These are phyloP conservation scores for Ilyonectria destructans DNA, from an alignment of 2,329 filamentous ascomycete species.

Conservation along the genomic window DNA sequence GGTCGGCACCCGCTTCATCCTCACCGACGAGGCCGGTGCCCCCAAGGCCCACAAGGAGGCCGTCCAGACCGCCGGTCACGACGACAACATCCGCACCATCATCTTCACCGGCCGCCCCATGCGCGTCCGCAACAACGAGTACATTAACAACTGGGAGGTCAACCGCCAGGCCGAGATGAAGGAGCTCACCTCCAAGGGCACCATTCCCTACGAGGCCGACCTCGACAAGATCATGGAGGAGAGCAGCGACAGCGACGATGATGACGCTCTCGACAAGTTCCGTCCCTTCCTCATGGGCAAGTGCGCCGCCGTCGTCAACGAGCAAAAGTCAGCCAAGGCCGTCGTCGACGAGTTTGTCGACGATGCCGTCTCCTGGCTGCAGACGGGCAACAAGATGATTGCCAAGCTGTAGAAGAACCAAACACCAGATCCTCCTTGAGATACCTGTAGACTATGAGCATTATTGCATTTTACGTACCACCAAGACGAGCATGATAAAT, in stretches of 20 bases:
- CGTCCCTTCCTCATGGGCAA: constrained; percentile 97
- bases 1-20: constrained; percentile 97
- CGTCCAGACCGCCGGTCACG: constrained; percentile 90
- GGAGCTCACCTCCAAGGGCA: constrained; percentile 88
- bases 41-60: constrained; percentile 96
- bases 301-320: constrained; percentile 92
- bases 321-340: constrained; percentile 90
- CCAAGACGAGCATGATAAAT: constrained; percentile 27
- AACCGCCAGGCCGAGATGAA: constrained; percentile 94
- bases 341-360: constrained; percentile 95
- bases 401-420: constrained; percentile 75
- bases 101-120: constrained; percentile 98
- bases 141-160: constrained; percentile 96
- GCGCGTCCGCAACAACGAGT: constrained; percentile 92
- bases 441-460: constrained; percentile 48
- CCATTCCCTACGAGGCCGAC: constrained; percentile 95
- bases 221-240: constrained; percentile 83
- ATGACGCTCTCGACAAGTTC: constrained; percentile 92
- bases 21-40: constrained; percentile 94
- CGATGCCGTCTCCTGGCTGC: constrained; percentile 82
- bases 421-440: constrained; percentile 31
- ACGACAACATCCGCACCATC: constrained; percentile 96
- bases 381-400: constrained; percentile 78
- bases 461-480: constrained; percentile 32
- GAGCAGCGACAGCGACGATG: constrained; percentile 78